Evolutionary conservation across 164 flowering plant species (phyloP).

Genomic region (Brasenia schreberi): DNA sequence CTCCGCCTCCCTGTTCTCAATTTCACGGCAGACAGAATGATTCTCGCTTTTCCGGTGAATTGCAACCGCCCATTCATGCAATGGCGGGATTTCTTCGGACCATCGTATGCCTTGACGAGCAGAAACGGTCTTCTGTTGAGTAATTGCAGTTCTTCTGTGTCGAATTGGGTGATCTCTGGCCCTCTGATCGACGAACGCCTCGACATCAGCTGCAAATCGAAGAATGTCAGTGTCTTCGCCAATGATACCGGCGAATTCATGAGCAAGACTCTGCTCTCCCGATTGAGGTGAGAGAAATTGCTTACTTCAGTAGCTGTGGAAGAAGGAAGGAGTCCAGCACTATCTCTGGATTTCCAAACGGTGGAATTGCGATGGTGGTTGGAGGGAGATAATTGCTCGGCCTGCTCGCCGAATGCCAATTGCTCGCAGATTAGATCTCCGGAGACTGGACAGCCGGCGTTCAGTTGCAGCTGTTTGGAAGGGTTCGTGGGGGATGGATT

Average conservation of each 20-base stretch:
- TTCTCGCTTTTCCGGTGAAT: slow-evolving; percentile 21
- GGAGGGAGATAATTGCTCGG: slow-evolving; percentile 8
- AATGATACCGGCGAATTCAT: slow-evolving; percentile 15
- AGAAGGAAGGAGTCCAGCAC: slow-evolving; percentile 3
- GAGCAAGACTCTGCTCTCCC: slow-evolving; percentile 3
- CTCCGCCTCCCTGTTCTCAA: slow-evolving; percentile 29
- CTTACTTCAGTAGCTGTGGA: slow-evolving; percentile 32
- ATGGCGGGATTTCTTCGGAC: slow-evolving; percentile 18
- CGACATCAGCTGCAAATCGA: slow-evolving; percentile 2
- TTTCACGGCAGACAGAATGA: slow-evolving; percentile 19
- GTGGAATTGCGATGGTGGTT: slow-evolving; percentile 72
- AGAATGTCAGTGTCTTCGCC: slow-evolving; percentile 30
- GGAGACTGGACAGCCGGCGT: slow-evolving; percentile 11
- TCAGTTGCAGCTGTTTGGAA: slow-evolving; percentile 38
- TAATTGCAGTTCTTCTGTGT: slow-evolving; percentile 19
- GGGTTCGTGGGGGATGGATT: slow-evolving; percentile 69
- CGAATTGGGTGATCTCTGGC: slow-evolving; percentile 24
- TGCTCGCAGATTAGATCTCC: slow-evolving; percentile 22
- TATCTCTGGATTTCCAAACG: slow-evolving; percentile 35
- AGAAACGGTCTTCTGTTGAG: slow-evolving; percentile 44
- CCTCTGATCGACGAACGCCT: slow-evolving; percentile 20
- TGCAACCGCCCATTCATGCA: slow-evolving; percentile 38
- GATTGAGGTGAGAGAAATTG: slow-evolving; percentile 20
- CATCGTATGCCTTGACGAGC: slow-evolving; percentile 36
- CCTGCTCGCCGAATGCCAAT: slow-evolving; percentile 28